These are phyloP conservation scores for Odonthalia washingtoniensis DNA, from an alignment of 31 red algal species.

Conservation along the genomic window DNA sequence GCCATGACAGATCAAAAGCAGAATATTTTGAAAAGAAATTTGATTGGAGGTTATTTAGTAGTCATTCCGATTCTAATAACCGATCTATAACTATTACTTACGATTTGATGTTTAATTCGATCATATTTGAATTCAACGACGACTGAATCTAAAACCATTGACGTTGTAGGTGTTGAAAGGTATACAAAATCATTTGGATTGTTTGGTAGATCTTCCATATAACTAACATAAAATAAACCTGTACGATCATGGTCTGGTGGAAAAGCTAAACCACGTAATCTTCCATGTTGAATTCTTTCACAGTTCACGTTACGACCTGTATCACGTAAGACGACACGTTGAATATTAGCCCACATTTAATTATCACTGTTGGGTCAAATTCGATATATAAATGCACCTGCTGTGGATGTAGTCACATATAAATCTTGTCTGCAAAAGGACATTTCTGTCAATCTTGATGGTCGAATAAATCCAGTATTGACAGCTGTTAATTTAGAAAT, in stretches of 20 bases:
- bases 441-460: too few relatives aligned
- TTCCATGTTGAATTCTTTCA: constrained; percentile 48
- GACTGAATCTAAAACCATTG: constrained; percentile 68
- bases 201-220: constrained; percentile 59
- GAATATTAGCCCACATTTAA: constrained; percentile 19
- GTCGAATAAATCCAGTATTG: too few relatives aligned
- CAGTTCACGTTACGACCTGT: constrained; percentile 1
- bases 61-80: constrained; percentile 69
- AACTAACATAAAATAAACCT: constrained; percentile 59
- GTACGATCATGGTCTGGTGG: constrained; percentile 45
- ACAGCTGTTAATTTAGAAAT: too few relatives aligned
- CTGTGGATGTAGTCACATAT: too few relatives aligned
- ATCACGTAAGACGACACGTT: background rate
- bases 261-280: constrained; percentile 68
- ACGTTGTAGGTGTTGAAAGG: constrained; percentile 53
- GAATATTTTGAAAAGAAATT: constrained; percentile 57
- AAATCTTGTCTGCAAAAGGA: too few relatives aligned
- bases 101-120: background rate
- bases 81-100: constrained; percentile 29
- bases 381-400: too few relatives aligned
- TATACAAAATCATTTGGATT: constrained; percentile 45
- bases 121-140: constrained; percentile 53
- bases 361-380: too few relatives aligned
- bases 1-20: constrained; percentile 59
- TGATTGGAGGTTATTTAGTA: constrained; percentile 61